A percentile compares a stretch with the other conserved stretches of the same genome.
Evolutionary conservation across 345 rosid species (phyloP).

Genomic region (Gossypium arboreum): DNA sequence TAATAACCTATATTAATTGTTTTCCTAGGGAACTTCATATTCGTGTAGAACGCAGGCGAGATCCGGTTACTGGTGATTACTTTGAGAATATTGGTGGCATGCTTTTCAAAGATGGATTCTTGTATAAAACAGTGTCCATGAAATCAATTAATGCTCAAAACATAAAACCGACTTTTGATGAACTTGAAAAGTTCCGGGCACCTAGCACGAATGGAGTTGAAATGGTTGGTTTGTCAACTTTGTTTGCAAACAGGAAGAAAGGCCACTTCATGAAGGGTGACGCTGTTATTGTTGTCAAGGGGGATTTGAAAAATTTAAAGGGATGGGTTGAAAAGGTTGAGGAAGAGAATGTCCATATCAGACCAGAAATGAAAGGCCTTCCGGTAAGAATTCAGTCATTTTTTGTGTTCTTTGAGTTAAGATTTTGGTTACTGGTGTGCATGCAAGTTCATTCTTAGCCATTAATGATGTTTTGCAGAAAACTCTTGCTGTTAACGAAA

Average conservation of each 20-base stretch:
- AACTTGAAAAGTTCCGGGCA: conserved; percentile 82
- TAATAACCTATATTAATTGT: neutral
- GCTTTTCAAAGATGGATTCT: conserved; percentile 87
- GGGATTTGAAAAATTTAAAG: conserved; percentile 87
- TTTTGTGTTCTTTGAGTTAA: neutral
- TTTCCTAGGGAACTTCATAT: conserved; percentile 74
- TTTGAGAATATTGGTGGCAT: conserved; percentile 79
- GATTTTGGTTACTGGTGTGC: conserved; percentile 3
- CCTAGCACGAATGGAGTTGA: conserved; percentile 81
- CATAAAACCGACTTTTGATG: conserved; percentile 90
- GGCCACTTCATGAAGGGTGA: conserved; percentile 99
- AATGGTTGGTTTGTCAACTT: conserved; percentile 68
- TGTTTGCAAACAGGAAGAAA: conserved; percentile 89
- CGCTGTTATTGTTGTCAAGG: conserved; percentile 88
- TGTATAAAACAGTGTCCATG: conserved; percentile 77
- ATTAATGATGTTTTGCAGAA: conserved; percentile 42
- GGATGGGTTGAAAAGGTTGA: conserved; percentile 99
- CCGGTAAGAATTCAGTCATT: conserved; percentile 56
- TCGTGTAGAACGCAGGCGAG: conserved; percentile 90
- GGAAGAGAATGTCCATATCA: conserved; percentile 85
- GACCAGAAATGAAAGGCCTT: conserved; percentile 87
- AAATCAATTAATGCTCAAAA: conserved; percentile 75
- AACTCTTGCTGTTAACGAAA: conserved; percentile 81
- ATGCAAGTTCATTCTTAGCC: neutral
- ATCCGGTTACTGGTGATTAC: conserved; percentile 89